Evolutionary conservation across 805 yeast species (phyloP), one percentile per base, ranked within the genome.

Genomic region (Kodamaea kakaduensis): DNA sequence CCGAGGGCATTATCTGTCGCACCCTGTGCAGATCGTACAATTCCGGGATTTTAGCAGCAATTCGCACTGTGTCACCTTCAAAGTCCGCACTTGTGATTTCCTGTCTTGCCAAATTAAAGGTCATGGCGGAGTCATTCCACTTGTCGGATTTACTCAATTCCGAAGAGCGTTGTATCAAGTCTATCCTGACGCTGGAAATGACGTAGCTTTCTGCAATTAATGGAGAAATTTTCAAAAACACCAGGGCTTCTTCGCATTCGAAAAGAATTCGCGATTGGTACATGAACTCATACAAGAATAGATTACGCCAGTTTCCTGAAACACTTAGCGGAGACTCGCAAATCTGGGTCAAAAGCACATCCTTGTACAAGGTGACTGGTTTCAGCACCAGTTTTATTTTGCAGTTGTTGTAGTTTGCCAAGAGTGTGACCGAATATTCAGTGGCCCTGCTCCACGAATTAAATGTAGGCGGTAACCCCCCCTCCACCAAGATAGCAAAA

Each of bases 281-380:
- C 13, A 33, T 28, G 22, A 43, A 44, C 25, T 48, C 50, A 26
- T 48, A 48, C 9, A 45, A 34, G 3, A 49, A 32, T 10, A 46
- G 17, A 20, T 43, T 36, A 25, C 51, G 27, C 53, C 53, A 49
- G 29, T 44, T 46, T 2, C 53, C 53, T 2, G 45, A 34, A n/a
- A 44, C 47, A 18, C 42, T 32, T 6, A 48, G 25, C 9, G 50
- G 40, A 17, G 14, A 22, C 17, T 34, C 39, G 4, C 16, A 13
- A 3, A 25, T 20, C 6, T 14, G 12, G 4, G 21, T 26, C n/a
- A 14, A 3, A 9, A 24, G 21, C 7, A 31, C 4, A 13, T 17
- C 10, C 17, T 7, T 20, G 20, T 31, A 17, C 9, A 31, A n/a
- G 33, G 3, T 15, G 3, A 31, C 19, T n/a, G 33, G 33, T 7